Base-by-base conservation (phyloP, 768 basidiomycete species). In the Tylopilus vinaceipallidus region DNA sequence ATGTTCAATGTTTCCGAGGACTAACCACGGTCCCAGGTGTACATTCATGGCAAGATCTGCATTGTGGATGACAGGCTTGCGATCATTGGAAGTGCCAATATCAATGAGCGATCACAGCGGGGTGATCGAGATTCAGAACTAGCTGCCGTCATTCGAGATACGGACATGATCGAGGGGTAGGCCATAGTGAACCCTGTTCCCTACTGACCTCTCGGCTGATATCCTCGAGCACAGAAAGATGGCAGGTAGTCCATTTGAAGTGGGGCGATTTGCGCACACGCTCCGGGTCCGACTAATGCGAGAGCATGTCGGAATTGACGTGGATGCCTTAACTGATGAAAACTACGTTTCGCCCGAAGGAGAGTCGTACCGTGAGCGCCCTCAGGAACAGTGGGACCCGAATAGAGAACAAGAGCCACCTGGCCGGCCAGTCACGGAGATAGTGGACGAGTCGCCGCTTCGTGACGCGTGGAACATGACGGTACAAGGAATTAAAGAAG, bases 91-190 rank as follows among this genome's bases (percentile, higher is more conserved):
- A 94, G 92, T 47, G 95, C 95, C 16, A 98, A 97, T 66, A 93
- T 99, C 73, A 98, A 99, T 63, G 97, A 99, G 65, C 83, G 97
- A 32, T 95, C 92, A 13, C 91, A 91, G 63, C 79, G 92, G 24
- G 97, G 97, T 20, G 95, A 99, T 66, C 85, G 97, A 24, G 97
- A 99, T 68, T 98, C 95, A 3, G 97, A 99, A 65, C 67, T 98
- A 29, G 92, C 93, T 3, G 84, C 90, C 32, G 83, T 99, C 38
- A 90, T 98, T 44, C 78, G 93, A 54, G 97, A 99, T 61, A 98
- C 95, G 3, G 95, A 99, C 61, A 88, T 99, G 89, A 88, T 98
- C 44, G 86, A 95, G 51, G 80, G 91, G 91, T 88, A 54, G 43
- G 80, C 71, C n/a, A 2, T 30, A n/a, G 24, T 39, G 10, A 33